phyloP scores from a whole-genome alignment of 2,329 filamentous ascomycete species.

The Sarocladium brachiariae region DNA sequence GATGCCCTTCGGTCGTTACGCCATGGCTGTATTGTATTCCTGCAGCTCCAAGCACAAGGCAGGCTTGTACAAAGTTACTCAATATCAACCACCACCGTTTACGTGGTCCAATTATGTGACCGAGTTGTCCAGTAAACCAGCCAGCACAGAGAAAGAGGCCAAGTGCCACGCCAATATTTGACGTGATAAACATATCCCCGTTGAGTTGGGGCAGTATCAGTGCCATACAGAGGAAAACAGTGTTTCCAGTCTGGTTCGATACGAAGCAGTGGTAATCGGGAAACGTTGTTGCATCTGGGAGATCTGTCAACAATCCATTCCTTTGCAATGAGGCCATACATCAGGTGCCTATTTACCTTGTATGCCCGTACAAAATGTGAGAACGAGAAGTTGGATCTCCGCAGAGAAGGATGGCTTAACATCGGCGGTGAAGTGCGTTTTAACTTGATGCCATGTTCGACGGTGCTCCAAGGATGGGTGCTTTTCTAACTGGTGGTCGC shows the following conservation, averaged over 20 bases:
- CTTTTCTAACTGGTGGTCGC: background rate
- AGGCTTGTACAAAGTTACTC: constrained; percentile 48
- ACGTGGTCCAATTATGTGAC: constrained; percentile 44
- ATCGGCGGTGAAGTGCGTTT: constrained; percentile 10
- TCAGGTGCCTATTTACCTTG: constrained; percentile 29
- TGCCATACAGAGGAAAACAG: constrained; percentile 49
- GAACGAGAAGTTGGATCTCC: constrained; percentile 37
- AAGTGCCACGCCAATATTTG: constrained; percentile 49
- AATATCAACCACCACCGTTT: constrained; percentile 46
- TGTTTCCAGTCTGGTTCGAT: constrained; percentile 61
- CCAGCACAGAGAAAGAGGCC: constrained; percentile 49
- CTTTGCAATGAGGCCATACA: background rate
- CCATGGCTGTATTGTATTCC: constrained; percentile 39
- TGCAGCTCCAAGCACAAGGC: constrained; percentile 46
- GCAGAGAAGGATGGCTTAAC: constrained; percentile 33
- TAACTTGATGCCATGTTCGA: background rate
- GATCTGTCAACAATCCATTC: background rate
- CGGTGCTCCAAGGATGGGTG: background rate
- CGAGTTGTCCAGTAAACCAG: constrained; percentile 48
- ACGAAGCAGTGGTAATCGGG: constrained; percentile 56
- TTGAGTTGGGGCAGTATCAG: constrained; percentile 41
- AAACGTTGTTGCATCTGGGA: constrained; percentile 50
- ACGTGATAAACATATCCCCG: constrained; percentile 40
- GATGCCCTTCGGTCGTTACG: constrained; percentile 24
- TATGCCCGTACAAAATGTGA: constrained; percentile 45